Evolutionary conservation across 805 yeast species (phyloP), one percentile per base, ranked within the genome.

Genomic region (Metschnikowia anglica): DNA sequence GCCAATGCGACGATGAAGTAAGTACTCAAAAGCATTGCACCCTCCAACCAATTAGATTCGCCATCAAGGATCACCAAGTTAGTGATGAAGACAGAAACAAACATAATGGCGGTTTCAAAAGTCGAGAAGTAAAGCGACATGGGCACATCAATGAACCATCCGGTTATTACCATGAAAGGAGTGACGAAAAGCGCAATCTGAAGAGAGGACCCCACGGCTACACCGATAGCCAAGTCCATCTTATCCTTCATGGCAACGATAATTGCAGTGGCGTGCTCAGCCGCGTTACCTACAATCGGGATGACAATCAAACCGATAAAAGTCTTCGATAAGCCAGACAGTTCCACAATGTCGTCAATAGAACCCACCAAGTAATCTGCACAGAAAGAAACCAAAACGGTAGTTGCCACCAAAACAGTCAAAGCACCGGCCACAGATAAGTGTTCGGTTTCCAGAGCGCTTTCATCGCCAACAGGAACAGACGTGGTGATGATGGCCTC

Each of bases 241-340:
- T 93, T 93, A 66, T 93, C 88, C 68, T 89, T 89, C 76, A 82
- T 80, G 17, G 99, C 98, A 37, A 93, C 98, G 48, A 88, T 77
- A 27, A 93, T 85, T 3, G 98, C 96, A 15, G 99, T 93, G 39
- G 88, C 98, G 65, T 93, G 99, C 65, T 93, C 99, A 10, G 98
- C 98, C 2, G 99, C 99, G 58, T 93, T 93, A 43, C 98, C 99
- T 20, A 93, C 98, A 49, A 93, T 91, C 30, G 99, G 99, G 49
- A 93, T 84, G 34, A 93, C 80, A 54, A 93, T 84, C 53, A 93
- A 73, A 62, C 98, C 98, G 57, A 93, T 88, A 57, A 93, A 93
- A 0, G 98, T 89, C 76, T 91, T 90, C 33, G 96, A 86, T 41
- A 93, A 73, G 3, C 96, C 96, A 2, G 95, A 80, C 23, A 80